Percentiles rank a stretch among this genome's conserved stretches.
phyloP scores from a whole-genome alignment of 495 filamentous ascomycete genomes.

The Tuber aestivum region DNA sequence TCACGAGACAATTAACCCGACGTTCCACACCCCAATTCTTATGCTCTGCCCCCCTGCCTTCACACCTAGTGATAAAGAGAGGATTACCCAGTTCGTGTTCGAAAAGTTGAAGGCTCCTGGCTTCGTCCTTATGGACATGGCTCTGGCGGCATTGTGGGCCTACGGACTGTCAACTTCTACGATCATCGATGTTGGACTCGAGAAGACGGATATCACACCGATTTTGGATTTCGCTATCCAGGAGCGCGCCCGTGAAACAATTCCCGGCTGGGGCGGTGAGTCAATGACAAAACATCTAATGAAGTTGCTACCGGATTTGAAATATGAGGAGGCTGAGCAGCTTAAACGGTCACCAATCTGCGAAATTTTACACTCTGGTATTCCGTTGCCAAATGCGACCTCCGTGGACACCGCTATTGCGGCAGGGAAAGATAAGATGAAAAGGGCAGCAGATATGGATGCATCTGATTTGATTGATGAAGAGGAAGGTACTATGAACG shows the following conservation, averaged over 20 bases:
- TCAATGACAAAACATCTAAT: slow-evolving; percentile 73
- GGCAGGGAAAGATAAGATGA: slow-evolving; percentile 42
- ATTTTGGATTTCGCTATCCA: slow-evolving; percentile 70
- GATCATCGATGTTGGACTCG: slow-evolving; percentile 80
- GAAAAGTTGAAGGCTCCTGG: slow-evolving; percentile 93
- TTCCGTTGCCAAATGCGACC: slow-evolving; percentile 54
- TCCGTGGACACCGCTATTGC: slow-evolving; percentile 44
- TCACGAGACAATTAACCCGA: slow-evolving; percentile 76
- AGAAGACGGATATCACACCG: slow-evolving; percentile 86
- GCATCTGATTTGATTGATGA: slow-evolving; percentile 49
- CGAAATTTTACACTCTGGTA: slow-evolving; percentile 71
- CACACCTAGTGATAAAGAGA: slow-evolving; percentile 74
- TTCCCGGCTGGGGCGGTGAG: slow-evolving; percentile 75
- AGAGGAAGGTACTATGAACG: slow-evolving; percentile 83
- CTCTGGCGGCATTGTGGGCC: slow-evolving; percentile 74
- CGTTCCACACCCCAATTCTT: slow-evolving; percentile 89
- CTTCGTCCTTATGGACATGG: slow-evolving; percentile 78
- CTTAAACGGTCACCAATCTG: slow-evolving; percentile 83
- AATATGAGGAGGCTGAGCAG: slow-evolving; percentile 62
- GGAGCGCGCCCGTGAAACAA: slow-evolving; percentile 54
- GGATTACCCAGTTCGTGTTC: slow-evolving; percentile 84
- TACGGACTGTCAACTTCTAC: slow-evolving; percentile 70
- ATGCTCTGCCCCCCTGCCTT: slow-evolving; percentile 80
- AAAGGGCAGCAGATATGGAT: slow-evolving; percentile 46
- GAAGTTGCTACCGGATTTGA: slow-evolving; percentile 73